phyloP scores from a whole-genome alignment of 2,329 filamentous ascomycete species.

The Aspergillus quadricinctus region DNA sequence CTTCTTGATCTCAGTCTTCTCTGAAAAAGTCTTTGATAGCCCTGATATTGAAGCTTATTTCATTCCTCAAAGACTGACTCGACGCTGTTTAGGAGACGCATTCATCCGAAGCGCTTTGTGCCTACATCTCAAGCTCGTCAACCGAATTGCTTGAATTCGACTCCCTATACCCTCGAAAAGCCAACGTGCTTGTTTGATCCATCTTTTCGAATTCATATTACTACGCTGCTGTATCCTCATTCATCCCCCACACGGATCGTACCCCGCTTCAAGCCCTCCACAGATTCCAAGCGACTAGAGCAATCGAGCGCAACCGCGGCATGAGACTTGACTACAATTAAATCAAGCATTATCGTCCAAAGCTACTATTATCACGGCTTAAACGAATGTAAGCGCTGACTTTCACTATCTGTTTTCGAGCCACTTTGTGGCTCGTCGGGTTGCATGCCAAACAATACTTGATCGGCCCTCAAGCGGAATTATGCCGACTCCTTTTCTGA shows the following conservation, averaged over 20 bases:
- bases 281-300: conserved; percentile 3
- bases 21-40: neutral
- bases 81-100: neutral
- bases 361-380: neutral
- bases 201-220: conserved; percentile 6
- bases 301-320: conserved; percentile 3
- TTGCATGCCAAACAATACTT: neutral
- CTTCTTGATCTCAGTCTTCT: neutral
- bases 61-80: neutral
- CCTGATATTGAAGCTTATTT: neutral
- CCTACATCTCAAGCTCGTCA: neutral
- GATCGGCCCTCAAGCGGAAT: neutral
- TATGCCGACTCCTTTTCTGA: neutral
- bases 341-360: neutral
- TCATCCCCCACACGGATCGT: conserved; percentile 5
- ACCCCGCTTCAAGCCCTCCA: conserved; percentile 13
- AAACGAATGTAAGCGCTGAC: conserved; percentile 8
- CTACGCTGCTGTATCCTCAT: neutral
- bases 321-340: conserved; percentile 2
- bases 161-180: neutral
- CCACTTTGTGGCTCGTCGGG: conserved; percentile 15
- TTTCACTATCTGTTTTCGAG: neutral
- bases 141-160: neutral
- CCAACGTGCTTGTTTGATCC: neutral
- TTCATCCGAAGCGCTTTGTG: neutral